Evolutionary conservation across 2,329 filamentous ascomycete genomes (phyloP).

Genomic region (Pyrenophora teres): DNA sequence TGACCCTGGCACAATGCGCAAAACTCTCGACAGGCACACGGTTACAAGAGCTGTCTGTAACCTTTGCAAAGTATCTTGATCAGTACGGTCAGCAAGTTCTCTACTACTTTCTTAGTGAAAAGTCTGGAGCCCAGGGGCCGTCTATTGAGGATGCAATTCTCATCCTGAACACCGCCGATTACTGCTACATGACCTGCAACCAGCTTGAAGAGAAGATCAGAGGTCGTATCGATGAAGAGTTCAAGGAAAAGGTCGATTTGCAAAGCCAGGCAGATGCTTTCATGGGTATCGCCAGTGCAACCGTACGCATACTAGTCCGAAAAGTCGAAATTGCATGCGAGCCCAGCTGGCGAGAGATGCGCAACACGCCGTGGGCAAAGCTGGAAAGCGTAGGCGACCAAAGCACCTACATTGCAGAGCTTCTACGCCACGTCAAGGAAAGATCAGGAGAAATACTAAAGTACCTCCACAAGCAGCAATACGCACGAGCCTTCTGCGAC

Average conservation of each 20-base stretch:
- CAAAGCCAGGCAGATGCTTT: conserved; percentile 94
- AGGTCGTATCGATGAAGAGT: conserved; percentile 80
- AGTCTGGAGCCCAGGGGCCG: conserved; percentile 59
- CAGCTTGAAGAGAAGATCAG: conserved; percentile 96
- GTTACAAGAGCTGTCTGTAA: conserved; percentile 80
- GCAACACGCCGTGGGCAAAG: conserved; percentile 90
- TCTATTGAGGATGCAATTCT: conserved; percentile 78
- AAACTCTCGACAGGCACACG: conserved; percentile 92
- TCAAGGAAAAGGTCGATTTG: conserved; percentile 76
- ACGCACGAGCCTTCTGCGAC: conserved; percentile 91
- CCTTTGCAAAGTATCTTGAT: conserved; percentile 90
- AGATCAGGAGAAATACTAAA: conserved; percentile 75
- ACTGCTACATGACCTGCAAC: conserved; percentile 91
- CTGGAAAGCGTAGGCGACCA: conserved; percentile 94
- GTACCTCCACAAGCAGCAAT: conserved; percentile 85
- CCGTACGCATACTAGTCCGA: conserved; percentile 81
- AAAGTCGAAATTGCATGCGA: conserved; percentile 83
- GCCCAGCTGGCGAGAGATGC: conserved; percentile 93
- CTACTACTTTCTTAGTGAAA: conserved; percentile 69
- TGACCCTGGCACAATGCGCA: conserved; percentile 90
- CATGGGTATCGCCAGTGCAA: conserved; percentile 88
- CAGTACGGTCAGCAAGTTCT: conserved; percentile 94
- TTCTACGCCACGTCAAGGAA: conserved; percentile 73
- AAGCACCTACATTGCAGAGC: conserved; percentile 85
- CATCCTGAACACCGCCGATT: conserved; percentile 95